phyloP scores from a whole-genome alignment of 345 rosid species.

The Fremontodendron californicum region DNA sequence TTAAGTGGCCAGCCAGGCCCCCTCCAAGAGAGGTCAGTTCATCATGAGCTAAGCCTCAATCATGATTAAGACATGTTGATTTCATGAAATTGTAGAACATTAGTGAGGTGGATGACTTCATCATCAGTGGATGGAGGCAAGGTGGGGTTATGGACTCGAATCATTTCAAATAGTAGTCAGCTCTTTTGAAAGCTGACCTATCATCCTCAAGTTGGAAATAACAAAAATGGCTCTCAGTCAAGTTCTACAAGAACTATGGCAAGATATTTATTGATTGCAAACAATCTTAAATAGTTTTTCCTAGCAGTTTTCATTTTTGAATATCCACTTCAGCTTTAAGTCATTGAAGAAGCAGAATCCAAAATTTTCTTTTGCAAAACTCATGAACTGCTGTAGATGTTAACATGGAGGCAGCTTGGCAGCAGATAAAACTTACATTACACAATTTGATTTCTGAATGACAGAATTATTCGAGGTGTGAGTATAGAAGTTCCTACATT shows the following conservation, averaged over 20 bases:
- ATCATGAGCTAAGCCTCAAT: background rate
- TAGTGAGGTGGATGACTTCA: slow-evolving; percentile 1
- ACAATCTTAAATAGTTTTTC: background rate
- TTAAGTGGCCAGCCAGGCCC: background rate
- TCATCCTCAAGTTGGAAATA: background rate
- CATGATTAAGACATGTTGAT: slow-evolving; percentile 3
- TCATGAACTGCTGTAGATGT: background rate
- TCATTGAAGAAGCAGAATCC: background rate
- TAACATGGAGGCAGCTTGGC: background rate
- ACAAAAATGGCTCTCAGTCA: background rate
- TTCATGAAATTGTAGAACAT: background rate
- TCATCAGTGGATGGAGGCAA: background rate
- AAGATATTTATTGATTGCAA: background rate
- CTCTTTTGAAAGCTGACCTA: slow-evolving; percentile 3
- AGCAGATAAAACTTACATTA: too few species aligned
- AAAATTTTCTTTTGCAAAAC: background rate
- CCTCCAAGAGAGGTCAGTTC: background rate
- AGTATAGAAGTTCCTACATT: too few species aligned
- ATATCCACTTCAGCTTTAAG: background rate
- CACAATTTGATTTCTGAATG: background rate
- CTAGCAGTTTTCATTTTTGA: background rate
- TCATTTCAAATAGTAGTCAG: slow-evolving; percentile 14
- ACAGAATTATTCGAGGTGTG: background rate
- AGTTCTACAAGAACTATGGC: background rate
- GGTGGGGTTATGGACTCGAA: slow-evolving; percentile 3